Conservation (phyloP, 225 moss, liverwort and hornwort species). For the Marchantia paleacea region DNA sequence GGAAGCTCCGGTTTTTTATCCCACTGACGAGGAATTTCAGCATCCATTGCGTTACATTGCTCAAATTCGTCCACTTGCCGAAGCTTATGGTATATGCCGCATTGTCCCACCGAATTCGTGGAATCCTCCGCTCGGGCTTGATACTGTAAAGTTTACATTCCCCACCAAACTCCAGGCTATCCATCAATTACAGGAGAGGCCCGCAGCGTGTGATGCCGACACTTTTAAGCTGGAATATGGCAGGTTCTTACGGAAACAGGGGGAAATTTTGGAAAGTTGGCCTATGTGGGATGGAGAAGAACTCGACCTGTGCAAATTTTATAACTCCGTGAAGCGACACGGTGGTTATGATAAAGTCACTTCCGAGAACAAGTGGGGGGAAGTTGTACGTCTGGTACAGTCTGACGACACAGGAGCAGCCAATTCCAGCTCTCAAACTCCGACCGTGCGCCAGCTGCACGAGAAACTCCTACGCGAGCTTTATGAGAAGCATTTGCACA, state of each 20-base stretch:
- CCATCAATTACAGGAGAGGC: slow-evolving; percentile 95
- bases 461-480: slow-evolving; percentile 63
- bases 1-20: slow-evolving; percentile 91
- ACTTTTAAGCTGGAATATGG: slow-evolving; percentile 94
- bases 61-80: slow-evolving; percentile 81
- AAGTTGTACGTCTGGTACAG: slow-evolving; percentile 74
- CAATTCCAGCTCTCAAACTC: slow-evolving; percentile 42
- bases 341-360: slow-evolving; percentile 87
- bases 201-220: slow-evolving; percentile 90
- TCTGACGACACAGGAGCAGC: slow-evolving; percentile 44
- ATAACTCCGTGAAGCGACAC: slow-evolving; percentile 95
- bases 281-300: slow-evolving; percentile 68
- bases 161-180: slow-evolving; percentile 98
- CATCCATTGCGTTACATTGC: slow-evolving; percentile 88
- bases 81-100: slow-evolving; percentile 92
- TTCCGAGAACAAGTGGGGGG: slow-evolving; percentile 81
- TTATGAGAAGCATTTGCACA: slow-evolving; percentile 66
- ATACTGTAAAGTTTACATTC: slow-evolving; percentile 80
- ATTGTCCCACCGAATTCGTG: slow-evolving; percentile 90
- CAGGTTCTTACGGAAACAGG: slow-evolving; percentile 69
- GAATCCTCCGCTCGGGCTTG: slow-evolving; percentile 93
- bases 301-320: slow-evolving; percentile 85
- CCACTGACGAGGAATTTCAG: slow-evolving; percentile 82
- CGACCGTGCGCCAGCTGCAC: slow-evolving; percentile 55
- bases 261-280: slow-evolving; percentile 64